Evolutionary conservation across 176 grass and related monocot species (phyloP).

Genomic region (Panicum miliaceum): DNA sequence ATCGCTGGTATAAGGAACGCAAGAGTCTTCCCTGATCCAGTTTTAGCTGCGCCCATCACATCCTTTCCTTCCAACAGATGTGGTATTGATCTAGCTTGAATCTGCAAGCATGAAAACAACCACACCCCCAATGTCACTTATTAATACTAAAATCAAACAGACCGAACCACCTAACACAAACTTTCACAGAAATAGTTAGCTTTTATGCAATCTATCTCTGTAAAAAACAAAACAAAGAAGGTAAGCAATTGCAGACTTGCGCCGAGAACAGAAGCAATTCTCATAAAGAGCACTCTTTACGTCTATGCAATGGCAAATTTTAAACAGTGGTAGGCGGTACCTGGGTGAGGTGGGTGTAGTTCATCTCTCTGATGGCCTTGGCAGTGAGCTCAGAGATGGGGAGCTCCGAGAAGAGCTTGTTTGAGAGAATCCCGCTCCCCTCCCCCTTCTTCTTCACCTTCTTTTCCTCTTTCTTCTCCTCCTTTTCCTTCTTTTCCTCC

Average conservation of each 20-base stretch:
- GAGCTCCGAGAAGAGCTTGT: slow-evolving; percentile 67
- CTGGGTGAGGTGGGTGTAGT: slow-evolving; percentile 73
- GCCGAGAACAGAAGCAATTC: neutral
- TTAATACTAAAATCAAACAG: neutral
- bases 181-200: neutral
- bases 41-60: slow-evolving; percentile 79
- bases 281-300: neutral
- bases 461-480: neutral
- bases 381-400: slow-evolving; percentile 66
- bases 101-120: slow-evolving; percentile 47
- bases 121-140: neutral
- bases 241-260: neutral
- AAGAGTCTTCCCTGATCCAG: slow-evolving; percentile 80
- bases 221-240: neutral
- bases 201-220: neutral
- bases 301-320: neutral
- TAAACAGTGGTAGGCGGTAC: neutral
- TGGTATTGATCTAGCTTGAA: slow-evolving; percentile 82
- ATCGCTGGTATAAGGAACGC: slow-evolving; percentile 77
- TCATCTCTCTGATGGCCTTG: slow-evolving; percentile 74
- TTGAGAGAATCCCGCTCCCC: slow-evolving; percentile 48
- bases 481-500: neutral
- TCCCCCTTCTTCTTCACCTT: slow-evolving; percentile 30
- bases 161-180: neutral
- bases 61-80: slow-evolving; percentile 69